A percentile compares a stretch with the other conserved stretches of the same genome.
phyloP scores from a whole-genome alignment of 2,329 filamentous ascomycete species.

The Fusarium nygamai region DNA sequence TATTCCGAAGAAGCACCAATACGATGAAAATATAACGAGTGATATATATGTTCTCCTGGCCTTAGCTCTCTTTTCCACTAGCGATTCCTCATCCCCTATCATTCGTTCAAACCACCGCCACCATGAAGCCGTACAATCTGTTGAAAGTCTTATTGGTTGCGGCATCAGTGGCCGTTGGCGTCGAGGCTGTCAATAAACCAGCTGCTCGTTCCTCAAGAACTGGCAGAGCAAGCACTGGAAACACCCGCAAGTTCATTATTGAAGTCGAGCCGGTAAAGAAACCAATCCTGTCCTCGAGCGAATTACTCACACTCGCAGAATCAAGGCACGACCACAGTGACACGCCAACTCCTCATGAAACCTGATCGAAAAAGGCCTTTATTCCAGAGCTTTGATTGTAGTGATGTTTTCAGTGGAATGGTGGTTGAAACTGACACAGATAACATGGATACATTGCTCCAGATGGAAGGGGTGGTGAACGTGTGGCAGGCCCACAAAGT shows the following conservation, averaged over 20 bases:
- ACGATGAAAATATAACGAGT: not conserved
- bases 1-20: constrained; percentile 35
- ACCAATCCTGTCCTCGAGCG: not conserved
- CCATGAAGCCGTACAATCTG: constrained; percentile 32
- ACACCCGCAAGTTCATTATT: constrained; percentile 40
- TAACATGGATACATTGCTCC: constrained; percentile 47
- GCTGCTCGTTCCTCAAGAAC: not conserved
- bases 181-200: not conserved
- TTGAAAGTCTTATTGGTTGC: constrained; percentile 21
- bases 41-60: constrained; percentile 7
- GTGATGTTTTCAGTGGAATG: constrained; percentile 50
- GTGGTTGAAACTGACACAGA: constrained; percentile 47
- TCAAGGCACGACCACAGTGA: constrained; percentile 23
- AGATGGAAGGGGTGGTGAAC: constrained; percentile 49
- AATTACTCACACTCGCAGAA: constrained; percentile 30
- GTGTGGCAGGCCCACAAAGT: constrained; percentile 50
- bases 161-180: constrained; percentile 11
- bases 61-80: not conserved
- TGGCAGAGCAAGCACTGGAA: constrained; percentile 4
- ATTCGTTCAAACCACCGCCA: not conserved
- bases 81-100: not conserved
- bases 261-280: constrained; percentile 40
- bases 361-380: constrained; percentile 20
- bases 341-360: constrained; percentile 37
- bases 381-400: constrained; percentile 48